Evolutionary conservation across 208 protist species (phyloP).

Genomic region (Strigomonas galati): DNA sequence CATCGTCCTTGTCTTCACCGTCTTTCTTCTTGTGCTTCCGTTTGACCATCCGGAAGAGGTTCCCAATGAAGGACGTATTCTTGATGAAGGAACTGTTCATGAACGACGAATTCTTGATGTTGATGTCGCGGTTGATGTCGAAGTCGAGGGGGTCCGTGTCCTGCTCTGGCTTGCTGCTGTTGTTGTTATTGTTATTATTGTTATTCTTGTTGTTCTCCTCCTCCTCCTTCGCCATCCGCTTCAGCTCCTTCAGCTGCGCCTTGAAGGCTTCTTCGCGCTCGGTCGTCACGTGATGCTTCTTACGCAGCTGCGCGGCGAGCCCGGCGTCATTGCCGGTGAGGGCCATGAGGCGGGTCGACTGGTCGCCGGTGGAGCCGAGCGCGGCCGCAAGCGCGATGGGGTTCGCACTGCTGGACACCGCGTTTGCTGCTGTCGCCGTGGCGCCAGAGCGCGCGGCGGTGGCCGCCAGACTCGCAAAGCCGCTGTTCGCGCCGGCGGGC

Average conservation of each 20-base stretch:
- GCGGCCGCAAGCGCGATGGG: constrained; percentile 10
- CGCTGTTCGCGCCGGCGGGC: too few relatives aligned
- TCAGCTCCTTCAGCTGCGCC: constrained; percentile 12
- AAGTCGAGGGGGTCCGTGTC: constrained; percentile 6
- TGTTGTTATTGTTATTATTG: not conserved
- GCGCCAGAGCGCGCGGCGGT: not conserved
- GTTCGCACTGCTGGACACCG: not conserved
- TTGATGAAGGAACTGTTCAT: constrained; percentile 53
- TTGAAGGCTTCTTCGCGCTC: constrained; percentile 14
- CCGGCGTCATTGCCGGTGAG: constrained; percentile 44
- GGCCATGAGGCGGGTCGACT: constrained; percentile 43
- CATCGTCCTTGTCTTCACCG: constrained; percentile 20
- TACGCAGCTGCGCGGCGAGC: constrained; percentile 51
- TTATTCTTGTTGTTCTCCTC: constrained; percentile 4
- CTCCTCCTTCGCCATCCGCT: constrained; percentile 10
- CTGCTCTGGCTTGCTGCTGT: not conserved
- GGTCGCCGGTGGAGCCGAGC: constrained; percentile 17
- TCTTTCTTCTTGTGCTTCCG: constrained; percentile 14
- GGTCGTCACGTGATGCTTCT: constrained; percentile 55
- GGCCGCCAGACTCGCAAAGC: not conserved
- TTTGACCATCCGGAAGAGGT: constrained; percentile 25
- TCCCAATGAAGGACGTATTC: constrained; percentile 40
- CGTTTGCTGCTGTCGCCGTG: constrained; percentile 16
- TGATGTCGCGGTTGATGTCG: constrained; percentile 11
- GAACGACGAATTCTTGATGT: constrained; percentile 40